Base-by-base conservation (phyloP, 164 flowering plant species). In the Aristolochia contorta region DNA sequence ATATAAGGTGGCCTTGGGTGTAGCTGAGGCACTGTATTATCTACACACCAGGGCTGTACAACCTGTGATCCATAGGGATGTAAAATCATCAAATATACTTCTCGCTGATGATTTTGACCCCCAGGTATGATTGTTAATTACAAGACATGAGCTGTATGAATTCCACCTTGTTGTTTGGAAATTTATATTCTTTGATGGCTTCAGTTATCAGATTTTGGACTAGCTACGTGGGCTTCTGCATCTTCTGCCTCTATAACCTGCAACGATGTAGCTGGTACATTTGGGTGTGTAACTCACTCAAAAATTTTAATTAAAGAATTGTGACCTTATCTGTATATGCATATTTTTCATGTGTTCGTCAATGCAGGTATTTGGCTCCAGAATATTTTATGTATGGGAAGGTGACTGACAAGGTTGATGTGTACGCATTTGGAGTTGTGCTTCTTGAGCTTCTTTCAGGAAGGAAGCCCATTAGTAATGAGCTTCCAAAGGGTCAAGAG, bases 201-300 rank as follows among this genome's bases (percentile, higher is more conserved):
- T 43, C 85, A 94, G 99, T 87, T 94, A 49, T 86, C 93, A 8
- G 99, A 94, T 75, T 94, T 91, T 75, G 99, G 97, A 65, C 88
- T 88, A 25, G 96, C 99, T 22, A 83, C 71, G 64, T 81, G 95
- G 95, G 89, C 90, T 52, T 74, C 96, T 23, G 69, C 72, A 43
- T 70, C 85, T 22, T 71, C 91, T 20, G 57, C 92, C 21, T 81
- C 86, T 54, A 78, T 77, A 61, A 80, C 80, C 18, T 91, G 89
- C 79, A 71, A 79, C 2, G 97, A 94, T 77, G 93, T 94, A 64
- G 85, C 93, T 15, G 97, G 99, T 63, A 94, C 99, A 4, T 94
- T 94, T 52, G 99, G 97, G 97, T 91, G 33, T 56, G 91, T 76
- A 48, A 9, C 59, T 59, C 27, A n/a, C 24, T 41, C 19, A 45